Evolutionary conservation across 2,329 filamentous ascomycete species (phyloP), one percentile per base, ranked within the genome.

Genomic region (Trichoderma koningii): DNA sequence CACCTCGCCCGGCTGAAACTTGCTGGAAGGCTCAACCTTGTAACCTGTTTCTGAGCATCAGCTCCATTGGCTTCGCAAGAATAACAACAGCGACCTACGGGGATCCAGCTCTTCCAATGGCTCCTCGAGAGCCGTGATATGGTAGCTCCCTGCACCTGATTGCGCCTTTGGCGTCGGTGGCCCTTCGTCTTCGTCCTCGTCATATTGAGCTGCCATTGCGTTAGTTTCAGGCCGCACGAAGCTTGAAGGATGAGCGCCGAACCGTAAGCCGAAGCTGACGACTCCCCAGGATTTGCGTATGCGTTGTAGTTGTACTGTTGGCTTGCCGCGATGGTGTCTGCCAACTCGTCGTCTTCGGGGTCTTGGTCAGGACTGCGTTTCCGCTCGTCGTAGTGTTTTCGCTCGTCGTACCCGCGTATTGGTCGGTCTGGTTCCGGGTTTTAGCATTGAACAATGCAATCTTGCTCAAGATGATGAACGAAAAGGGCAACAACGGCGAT

Each of bases 1-100:
- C 69, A 79, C 80, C 73, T 76, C 74, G 63, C 80, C 80, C 2
- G 79, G 78, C 34, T 73, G 70, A 53, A 82, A 82, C 45, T 68
- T 75, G 12, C 65, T 67, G 1, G 79, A 82, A 17, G 69, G 75
- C 28, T 79, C 73, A 19, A 82, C 72, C 30, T 71, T 70, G 64
- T 78, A 82, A 2, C 77, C 80, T 82, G 7, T 19, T 41, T 17
- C 55, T 53, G 19, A 59, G 14, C 19, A 48, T 62, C 28, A 53
- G 45, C 28, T 53, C 19, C 10, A 42, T 19, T 56, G 48, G 23
- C 12, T 15, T 15, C 28, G 26, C 2, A 17, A 10, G 19, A 15
- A 38, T 55, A 6, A 10, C 19, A 17, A 14, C 15, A 23, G 19
- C 7, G 1, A 68, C 77, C 68, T 70, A 81, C 79, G 75, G 34